These are phyloP conservation scores for Brassica juncea DNA, from an alignment of 345 rosid genomes.

Conservation along the genomic window DNA sequence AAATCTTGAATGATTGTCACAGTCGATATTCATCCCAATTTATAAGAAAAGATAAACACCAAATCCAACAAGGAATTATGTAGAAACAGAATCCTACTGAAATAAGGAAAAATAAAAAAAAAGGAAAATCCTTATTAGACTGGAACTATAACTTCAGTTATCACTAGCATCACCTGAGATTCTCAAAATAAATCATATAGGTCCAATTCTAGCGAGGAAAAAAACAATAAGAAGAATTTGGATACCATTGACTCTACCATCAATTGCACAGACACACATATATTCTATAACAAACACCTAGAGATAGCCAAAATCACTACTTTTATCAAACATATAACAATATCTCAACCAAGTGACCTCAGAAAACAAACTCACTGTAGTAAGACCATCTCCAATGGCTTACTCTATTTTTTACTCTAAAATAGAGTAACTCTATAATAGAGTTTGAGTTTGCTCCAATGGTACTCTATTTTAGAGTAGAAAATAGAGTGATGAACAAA, in stretches of 20 bases:
- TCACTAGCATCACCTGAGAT: conserved; percentile 26
- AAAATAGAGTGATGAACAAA: no score
- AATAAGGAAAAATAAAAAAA: conserved; percentile 2
- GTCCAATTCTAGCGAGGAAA: conserved; percentile 6
- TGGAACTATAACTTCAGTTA: conserved; percentile 2
- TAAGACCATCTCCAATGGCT: no score
- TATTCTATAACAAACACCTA: conserved; percentile 42
- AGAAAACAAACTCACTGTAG: conserved; percentile 8
- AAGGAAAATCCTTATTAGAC: not conserved
- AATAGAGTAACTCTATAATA: no score
- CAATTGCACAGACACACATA: conserved; percentile 83
- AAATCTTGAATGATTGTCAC: not conserved
- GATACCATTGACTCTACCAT: conserved; percentile 65
- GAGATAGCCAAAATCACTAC: conserved; percentile 8
- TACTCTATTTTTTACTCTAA: no score
- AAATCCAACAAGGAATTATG: not conserved
- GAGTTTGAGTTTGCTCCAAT: no score
- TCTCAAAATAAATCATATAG: not conserved
- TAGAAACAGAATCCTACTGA: not conserved
- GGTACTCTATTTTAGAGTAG: no score
- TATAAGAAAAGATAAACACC: not conserved
- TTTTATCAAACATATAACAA: conserved; percentile 22
- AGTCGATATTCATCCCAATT: not conserved
- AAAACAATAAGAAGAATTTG: conserved; percentile 41
- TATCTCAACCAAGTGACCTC: conserved; percentile 17